Conservation (phyloP, 1,284 basidiomycete genomes). For the Leccinum fuscescens region DNA sequence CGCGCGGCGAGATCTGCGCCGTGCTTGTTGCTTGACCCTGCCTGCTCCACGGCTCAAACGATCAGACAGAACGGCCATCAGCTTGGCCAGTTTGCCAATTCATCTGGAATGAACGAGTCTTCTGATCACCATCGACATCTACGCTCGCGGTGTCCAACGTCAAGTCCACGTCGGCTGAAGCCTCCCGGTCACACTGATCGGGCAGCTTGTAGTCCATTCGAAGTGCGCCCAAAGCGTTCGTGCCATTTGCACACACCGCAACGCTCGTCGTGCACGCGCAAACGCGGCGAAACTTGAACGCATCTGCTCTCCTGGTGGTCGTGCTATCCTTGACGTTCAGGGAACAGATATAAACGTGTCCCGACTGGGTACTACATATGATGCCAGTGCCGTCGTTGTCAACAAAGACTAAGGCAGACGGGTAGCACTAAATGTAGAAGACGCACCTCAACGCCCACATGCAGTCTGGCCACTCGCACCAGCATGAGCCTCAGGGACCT, state of each 20-base stretch:
- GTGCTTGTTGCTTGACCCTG: conserved; percentile 22
- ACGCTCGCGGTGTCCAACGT: conserved; percentile 6
- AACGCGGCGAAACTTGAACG: conserved; percentile 81
- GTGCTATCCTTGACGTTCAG: conserved; percentile 49
- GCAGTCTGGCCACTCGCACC: conserved; percentile 49
- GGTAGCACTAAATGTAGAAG: neutral
- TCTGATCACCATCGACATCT: conserved; percentile 39
- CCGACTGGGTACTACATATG: conserved; percentile 85
- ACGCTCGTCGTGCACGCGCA: conserved; percentile 81
- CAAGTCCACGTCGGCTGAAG: conserved; percentile 51
- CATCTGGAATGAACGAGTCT: conserved; percentile 44
- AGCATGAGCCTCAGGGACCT: conserved; percentile 26
- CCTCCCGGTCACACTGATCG: conserved; percentile 59
- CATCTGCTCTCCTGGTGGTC: conserved; percentile 43
- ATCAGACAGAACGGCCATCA: conserved; percentile 41
- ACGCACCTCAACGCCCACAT: conserved; percentile 81
- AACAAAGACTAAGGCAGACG: neutral
- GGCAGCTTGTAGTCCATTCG: conserved; percentile 69
- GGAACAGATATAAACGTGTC: conserved; percentile 87
- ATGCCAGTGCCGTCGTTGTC: conserved; percentile 78
- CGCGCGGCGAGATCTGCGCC: conserved; percentile 59
- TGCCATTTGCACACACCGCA: conserved; percentile 83
- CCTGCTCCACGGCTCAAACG: conserved; percentile 4
- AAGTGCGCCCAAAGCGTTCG: conserved; percentile 88
- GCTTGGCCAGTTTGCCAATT: conserved; percentile 45